Conservation (phyloP, 2,329 filamentous ascomycete genomes). For the Anthostomella pinea region DNA sequence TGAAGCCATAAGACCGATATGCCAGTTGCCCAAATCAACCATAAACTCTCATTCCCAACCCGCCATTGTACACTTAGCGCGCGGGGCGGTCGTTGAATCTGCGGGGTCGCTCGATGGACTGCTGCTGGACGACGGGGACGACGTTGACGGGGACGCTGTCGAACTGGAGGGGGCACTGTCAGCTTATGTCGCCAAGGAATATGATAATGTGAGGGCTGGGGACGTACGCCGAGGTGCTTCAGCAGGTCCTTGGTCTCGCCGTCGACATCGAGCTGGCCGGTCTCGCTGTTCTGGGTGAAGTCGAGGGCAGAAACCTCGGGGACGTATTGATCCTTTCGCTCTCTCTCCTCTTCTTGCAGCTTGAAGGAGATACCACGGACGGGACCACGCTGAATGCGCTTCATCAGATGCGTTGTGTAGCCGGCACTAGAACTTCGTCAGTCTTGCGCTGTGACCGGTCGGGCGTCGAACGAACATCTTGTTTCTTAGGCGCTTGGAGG, state of each 20-base stretch:
- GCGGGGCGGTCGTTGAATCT: conserved; percentile 67
- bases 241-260: conserved; percentile 97
- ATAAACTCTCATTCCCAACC: conserved; percentile 30
- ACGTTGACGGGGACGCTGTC: conserved; percentile 97
- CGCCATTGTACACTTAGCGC: conserved; percentile 25
- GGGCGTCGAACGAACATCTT: conserved; percentile 59
- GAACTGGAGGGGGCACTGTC: conserved; percentile 79
- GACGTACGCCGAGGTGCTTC: conserved; percentile 96
- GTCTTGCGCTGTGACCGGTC: not conserved
- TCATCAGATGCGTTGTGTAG: conserved; percentile 99
- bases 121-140: conserved; percentile 83
- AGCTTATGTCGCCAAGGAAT: too few species aligned
- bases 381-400: conserved; percentile 98
- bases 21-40: conserved; percentile 40
- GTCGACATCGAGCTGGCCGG: conserved; percentile 91
- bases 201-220: conserved; percentile 8
- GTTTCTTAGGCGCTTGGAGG: conserved; percentile 98
- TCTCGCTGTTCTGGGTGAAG: conserved; percentile 92
- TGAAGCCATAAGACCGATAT: conserved; percentile 46
- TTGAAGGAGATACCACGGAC: conserved; percentile 99
- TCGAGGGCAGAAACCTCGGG: conserved; percentile 98
- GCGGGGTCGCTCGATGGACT: conserved; percentile 78
- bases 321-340: conserved; percentile 99
- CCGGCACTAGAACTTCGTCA: conserved; percentile 55
- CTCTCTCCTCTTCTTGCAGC: conserved; percentile 99